These are phyloP conservation scores for Rhizodiscina lignyota DNA, from an alignment of 495 filamentous ascomycete genomes.

Conservation along the genomic window DNA sequence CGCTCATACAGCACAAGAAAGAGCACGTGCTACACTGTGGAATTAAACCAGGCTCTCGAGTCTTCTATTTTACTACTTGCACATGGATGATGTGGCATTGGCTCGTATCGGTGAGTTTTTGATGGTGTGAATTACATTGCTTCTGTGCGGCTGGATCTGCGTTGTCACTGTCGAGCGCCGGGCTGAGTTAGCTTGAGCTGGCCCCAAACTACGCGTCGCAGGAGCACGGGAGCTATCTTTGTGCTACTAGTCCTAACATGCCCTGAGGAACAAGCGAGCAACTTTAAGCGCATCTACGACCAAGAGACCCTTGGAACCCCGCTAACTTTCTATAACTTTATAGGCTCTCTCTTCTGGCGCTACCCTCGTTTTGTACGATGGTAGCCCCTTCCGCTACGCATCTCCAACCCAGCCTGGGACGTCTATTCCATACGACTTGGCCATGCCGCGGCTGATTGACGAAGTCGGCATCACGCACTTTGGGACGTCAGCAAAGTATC, in stretches of 20 bases:
- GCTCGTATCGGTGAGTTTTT: conserved; percentile 48
- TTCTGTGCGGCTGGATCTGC: background rate
- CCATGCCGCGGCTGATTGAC: conserved; percentile 52
- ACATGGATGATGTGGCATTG: conserved; percentile 99
- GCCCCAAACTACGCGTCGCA: too few species aligned
- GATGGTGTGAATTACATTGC: background rate
- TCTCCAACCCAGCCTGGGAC: conserved; percentile 8
- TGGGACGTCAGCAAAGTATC: conserved; percentile 83
- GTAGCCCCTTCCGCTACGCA: conserved; percentile 54
- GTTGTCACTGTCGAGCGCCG: too few species aligned
- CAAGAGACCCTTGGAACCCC: too few species aligned
- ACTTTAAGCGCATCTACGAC: too few species aligned
- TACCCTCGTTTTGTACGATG: conserved; percentile 75
- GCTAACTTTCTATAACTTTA: too few species aligned
- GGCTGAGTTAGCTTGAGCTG: too few species aligned
- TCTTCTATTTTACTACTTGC: conserved; percentile 79
- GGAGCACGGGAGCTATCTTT: too few species aligned
- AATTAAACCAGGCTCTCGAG: conserved; percentile 43
- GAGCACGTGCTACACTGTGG: conserved; percentile 76
- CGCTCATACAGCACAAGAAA: conserved; percentile 86
- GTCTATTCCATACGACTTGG: conserved; percentile 38
- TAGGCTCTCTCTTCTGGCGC: conserved; percentile 43
- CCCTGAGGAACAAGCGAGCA: too few species aligned
- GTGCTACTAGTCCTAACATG: too few species aligned
- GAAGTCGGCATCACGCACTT: conserved; percentile 73